phyloP scores from a whole-genome alignment of 2,329 filamentous ascomycete species.

The Pseudogymnoascus sp. region DNA sequence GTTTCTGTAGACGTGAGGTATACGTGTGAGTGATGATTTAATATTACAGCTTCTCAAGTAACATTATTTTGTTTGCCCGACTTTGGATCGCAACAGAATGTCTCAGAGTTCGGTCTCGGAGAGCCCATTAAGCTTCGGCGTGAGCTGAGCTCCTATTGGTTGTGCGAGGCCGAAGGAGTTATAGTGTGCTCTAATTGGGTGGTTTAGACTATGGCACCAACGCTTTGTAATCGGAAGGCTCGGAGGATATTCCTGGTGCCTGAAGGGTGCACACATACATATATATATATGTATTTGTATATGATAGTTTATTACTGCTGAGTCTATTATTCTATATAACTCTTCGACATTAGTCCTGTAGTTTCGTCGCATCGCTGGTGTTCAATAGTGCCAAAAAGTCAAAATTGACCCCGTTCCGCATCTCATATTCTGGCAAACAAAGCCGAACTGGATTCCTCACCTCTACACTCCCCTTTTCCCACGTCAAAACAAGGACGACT shows the following conservation, averaged over 20 bases:
- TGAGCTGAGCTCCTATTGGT: not conserved
- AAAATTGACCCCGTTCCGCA: not conserved
- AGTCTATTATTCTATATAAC: not conserved
- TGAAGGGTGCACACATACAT: not conserved
- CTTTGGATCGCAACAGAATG: not conserved
- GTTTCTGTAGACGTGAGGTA: not conserved
- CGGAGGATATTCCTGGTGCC: not conserved
- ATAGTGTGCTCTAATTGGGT: not conserved
- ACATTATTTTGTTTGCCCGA: not conserved
- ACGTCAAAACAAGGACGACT: not conserved
- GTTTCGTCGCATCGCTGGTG: not conserved
- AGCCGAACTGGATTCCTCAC: not conserved
- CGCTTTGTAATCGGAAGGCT: slow-evolving; percentile 4
- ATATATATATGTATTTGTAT: not conserved
- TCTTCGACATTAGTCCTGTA: not conserved
- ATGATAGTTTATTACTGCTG: not conserved
- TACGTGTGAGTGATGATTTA: not conserved
- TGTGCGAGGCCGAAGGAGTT: not conserved
- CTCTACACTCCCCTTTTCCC: not conserved
- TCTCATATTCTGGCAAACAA: not conserved
- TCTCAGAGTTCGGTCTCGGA: not conserved
- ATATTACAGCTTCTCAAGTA: not conserved
- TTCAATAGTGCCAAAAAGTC: not conserved
- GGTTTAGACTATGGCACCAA: not conserved
- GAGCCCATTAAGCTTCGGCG: not conserved